Evolutionary conservation across 805 yeast genomes (phyloP), one percentile per base, ranked within the genome.

Genomic region (Candida jianshihensis): DNA sequence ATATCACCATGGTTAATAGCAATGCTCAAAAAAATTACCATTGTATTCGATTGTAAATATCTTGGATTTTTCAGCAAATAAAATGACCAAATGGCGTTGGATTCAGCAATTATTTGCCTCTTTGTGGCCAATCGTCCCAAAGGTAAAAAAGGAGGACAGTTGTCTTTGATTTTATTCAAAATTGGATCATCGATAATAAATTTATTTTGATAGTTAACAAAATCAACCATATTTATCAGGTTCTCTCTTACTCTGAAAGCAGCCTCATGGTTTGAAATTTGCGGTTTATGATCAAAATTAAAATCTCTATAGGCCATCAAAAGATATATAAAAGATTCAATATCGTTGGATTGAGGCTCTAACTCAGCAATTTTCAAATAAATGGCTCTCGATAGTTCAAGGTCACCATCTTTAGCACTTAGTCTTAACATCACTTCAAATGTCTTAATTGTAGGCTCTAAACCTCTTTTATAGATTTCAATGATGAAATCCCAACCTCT

Each of bases 401-500:
- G 58, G 54, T 89, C 96, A 0, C 95, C 92, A 49, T 88, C 88
- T 40, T 68, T 67, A 0, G 87, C 81, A n/a, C 92, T 75, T 32
- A 90, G 59, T 42, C 79, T 71, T 61, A 90, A 67, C 77, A 90
- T 78, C 13, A 76, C 69, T 42, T 79, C 82, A 46, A 78, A 66
- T 0, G 82, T 69, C 18, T 63, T 63, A 8, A 70, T 38, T 31
- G 60, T 59, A 16, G 42, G 76, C 64, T 41, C 60, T 48, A 74
- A 63, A 51, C 16, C 53, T 19, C 46, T 40, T 13, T 71, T 66
- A 46, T 77, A 66, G 39, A 84, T 75, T 44, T 83, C 78, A 41
- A 79, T 68, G 37, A 89, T 73, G 47, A 75, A 81, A 36, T 73
- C 71, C 97, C 97, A 90, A 0, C 95, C 95, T 44, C 67, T 63